Conservation (phyloP, 2,329 filamentous ascomycete genomes). For the Onygenales sp. region DNA sequence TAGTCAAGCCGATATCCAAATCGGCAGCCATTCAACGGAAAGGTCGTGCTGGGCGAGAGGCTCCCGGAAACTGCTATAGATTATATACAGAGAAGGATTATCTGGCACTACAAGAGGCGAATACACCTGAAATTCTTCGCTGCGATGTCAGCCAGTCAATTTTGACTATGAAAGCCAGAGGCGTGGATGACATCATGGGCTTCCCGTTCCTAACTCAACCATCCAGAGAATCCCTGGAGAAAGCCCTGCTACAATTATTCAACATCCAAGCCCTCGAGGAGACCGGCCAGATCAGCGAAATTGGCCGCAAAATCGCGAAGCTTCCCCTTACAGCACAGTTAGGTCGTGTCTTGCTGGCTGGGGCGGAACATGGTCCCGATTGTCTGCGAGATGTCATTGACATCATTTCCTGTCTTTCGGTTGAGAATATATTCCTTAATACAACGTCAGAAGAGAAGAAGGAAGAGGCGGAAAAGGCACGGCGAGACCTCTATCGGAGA, state of each 20-base stretch:
- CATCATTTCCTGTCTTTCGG: conserved; percentile 59
- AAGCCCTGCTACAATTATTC: conserved; percentile 70
- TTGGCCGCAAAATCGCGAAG: conserved; percentile 67
- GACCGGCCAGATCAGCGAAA: conserved; percentile 60
- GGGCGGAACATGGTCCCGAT: conserved; percentile 58
- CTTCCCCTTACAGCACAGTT: conserved; percentile 76
- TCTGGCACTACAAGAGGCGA: conserved; percentile 58
- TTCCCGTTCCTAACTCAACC: conserved; percentile 85
- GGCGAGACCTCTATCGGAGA: conserved; percentile 47
- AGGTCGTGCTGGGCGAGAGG: conserved; percentile 88
- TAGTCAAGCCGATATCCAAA: conserved; percentile 84
- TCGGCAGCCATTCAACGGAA: conserved; percentile 87
- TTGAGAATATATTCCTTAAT: conserved; percentile 55
- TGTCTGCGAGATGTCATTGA: conserved; percentile 80
- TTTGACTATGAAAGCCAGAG: conserved; percentile 86
- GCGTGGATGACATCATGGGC: conserved; percentile 66
- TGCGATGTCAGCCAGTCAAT: conserved; percentile 81
- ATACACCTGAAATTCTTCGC: conserved; percentile 79
- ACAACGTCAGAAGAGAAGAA: conserved; percentile 51
- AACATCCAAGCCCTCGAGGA: conserved; percentile 67
- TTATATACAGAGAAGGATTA: conserved; percentile 79
- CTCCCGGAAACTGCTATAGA: conserved; percentile 77
- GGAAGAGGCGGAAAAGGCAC: conserved; percentile 47
- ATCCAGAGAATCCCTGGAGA: conserved; percentile 65
- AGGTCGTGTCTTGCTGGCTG: conserved; percentile 73